A percentile compares a stretch with the other conserved stretches of the same genome.
These are phyloP conservation scores for Lentinula detonsa DNA, from an alignment of 768 basidiomycete genomes.

Conservation along the genomic window DNA sequence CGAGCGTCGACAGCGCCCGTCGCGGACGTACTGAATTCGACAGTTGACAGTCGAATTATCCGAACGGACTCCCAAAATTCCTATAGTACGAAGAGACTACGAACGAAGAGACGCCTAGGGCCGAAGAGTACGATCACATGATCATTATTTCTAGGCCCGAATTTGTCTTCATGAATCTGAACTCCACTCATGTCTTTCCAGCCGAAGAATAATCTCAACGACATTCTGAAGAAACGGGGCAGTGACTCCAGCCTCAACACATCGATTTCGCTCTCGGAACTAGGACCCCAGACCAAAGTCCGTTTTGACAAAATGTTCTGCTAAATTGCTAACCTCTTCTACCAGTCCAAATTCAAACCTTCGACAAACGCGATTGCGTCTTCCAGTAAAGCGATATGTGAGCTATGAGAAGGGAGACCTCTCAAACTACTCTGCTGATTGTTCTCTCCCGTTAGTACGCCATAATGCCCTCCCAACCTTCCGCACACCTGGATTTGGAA, in stretches of 20 bases:
- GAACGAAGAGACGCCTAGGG: neutral
- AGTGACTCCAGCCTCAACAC: constrained; percentile 9
- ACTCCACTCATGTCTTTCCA: neutral
- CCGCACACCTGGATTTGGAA: constrained; percentile 39
- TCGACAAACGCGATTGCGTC: constrained; percentile 17
- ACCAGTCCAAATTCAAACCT: constrained; percentile 41
- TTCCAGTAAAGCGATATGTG: neutral
- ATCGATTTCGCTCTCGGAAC: neutral
- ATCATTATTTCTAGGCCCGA: neutral
- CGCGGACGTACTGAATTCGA: too few species aligned
- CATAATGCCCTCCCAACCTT: constrained; percentile 30
- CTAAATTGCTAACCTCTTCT: constrained; percentile 10
- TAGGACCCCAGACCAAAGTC: constrained; percentile 15
- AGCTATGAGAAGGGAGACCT: neutral
- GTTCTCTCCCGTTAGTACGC: constrained; percentile 17
- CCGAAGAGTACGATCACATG: neutral
- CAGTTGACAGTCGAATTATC: too few species aligned
- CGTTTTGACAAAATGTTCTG: constrained; percentile 10
- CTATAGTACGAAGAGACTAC: too few species aligned
- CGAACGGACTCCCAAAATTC: too few species aligned
- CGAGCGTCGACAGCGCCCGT: neutral
- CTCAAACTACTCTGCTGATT: constrained; percentile 1
- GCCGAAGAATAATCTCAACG: constrained; percentile 34
- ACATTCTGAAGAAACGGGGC: constrained; percentile 23
- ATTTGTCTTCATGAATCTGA: too few species aligned